These are phyloP conservation scores for Colletotrichum chrysophilum DNA, from an alignment of 2,329 filamentous ascomycete genomes.

Conservation along the genomic window DNA sequence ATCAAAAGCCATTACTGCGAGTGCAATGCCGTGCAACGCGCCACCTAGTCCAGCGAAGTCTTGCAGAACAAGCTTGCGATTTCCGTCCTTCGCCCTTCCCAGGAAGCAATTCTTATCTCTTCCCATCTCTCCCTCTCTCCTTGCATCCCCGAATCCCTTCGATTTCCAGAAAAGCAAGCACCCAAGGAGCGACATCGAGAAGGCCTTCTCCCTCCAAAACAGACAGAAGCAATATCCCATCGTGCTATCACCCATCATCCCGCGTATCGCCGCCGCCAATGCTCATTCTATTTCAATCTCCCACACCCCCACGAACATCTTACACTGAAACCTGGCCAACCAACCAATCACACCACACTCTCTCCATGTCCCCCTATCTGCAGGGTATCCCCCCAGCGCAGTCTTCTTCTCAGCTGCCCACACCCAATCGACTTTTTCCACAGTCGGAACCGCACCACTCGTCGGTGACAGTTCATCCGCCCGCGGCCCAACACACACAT, in stretches of 20 bases:
- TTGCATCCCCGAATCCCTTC: background rate
- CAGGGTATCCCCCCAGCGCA: background rate
- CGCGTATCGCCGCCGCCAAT: background rate
- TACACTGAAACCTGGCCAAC: constrained; percentile 1
- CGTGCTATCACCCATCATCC: background rate
- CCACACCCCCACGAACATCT: background rate
- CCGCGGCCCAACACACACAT: background rate
- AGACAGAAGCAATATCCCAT: background rate
- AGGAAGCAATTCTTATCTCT: background rate
- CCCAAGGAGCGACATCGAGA: background rate
- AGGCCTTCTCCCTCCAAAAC: background rate
- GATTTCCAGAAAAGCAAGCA: background rate
- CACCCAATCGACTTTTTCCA: background rate
- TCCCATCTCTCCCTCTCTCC: background rate
- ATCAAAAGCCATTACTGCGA: background rate
- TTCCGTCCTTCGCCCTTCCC: background rate
- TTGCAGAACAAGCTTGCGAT: background rate
- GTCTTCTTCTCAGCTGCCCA: background rate
- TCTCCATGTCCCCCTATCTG: background rate
- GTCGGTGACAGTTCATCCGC: background rate
- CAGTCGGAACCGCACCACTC: background rate
- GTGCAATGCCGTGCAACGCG: background rate
- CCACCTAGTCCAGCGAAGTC: background rate
- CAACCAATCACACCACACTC: background rate
- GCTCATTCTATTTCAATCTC: background rate